phyloP scores from a whole-genome alignment of 192 early-diverging fungal genomes.

The Coemansia sp. region DNA sequence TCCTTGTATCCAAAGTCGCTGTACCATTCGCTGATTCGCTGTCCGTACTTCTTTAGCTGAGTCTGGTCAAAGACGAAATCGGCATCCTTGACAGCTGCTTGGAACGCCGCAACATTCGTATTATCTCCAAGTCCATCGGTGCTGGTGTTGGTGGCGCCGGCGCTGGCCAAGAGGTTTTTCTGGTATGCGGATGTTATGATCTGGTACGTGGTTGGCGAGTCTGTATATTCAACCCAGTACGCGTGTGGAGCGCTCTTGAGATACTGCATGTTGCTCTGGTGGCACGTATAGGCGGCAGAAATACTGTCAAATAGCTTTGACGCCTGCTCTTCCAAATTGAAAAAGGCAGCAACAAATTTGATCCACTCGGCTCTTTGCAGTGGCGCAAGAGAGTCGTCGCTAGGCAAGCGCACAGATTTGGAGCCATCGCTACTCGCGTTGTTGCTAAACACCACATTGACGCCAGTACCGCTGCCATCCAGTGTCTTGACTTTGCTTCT shows the following conservation, averaged over 20 bases:
- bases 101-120: conserved; percentile 49
- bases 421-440: conserved; percentile 34
- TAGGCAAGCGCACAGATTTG: conserved; percentile 36
- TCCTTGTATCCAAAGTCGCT: conserved; percentile 43
- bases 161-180: conserved; percentile 61
- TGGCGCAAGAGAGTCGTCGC: conserved; percentile 33
- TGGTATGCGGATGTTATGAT: conserved; percentile 58
- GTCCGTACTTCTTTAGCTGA: conserved; percentile 37
- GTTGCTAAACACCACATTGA: conserved; percentile 41
- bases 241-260: conserved; percentile 55
- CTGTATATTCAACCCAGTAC: conserved; percentile 63
- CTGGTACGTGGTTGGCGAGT: conserved; percentile 49
- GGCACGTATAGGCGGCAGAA: conserved; percentile 48
- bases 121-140: conserved; percentile 32
- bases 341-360: conserved; percentile 50
- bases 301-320: conserved; percentile 36
- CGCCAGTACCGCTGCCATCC: background rate
- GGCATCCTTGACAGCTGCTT: conserved; percentile 60
- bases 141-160: conserved; percentile 64
- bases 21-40: conserved; percentile 43
- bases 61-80: conserved; percentile 72
- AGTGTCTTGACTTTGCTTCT: conserved; percentile 30
- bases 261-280: conserved; percentile 43
- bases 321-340: conserved; percentile 44
- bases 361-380: conserved; percentile 58